phyloP scores from a whole-genome alignment of 331 rosid species.

The Quercus lobata region DNA sequence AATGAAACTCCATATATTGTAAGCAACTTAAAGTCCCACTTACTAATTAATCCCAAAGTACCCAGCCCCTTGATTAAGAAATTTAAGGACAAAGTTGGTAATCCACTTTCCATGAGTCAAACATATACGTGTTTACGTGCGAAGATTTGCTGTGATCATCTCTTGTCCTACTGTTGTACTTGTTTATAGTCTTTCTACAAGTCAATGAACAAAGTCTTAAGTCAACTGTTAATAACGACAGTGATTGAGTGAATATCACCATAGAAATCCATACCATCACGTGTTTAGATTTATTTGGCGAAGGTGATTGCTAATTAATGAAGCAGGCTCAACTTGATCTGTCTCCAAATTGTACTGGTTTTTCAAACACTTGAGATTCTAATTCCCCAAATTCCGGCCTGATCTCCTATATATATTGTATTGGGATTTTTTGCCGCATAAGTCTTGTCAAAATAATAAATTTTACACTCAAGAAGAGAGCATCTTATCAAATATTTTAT shows the following conservation, averaged over 20 bases:
- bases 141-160: no score
- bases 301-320: background rate
- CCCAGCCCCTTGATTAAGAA: background rate
- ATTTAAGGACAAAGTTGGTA: background rate
- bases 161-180: background rate
- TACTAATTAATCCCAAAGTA: no score
- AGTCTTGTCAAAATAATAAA: no score
- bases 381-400: background rate
- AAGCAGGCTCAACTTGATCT: no score
- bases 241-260: no score
- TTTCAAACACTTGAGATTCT: no score
- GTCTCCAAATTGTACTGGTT: no score
- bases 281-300: background rate
- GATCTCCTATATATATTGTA: background rate
- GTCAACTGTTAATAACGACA: background rate
- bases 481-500: no score
- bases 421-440: no score
- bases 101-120: conserved; percentile 52
- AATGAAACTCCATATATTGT: no score
- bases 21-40: no score
- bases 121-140: background rate
- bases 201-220: background rate
- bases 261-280: background rate
- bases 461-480: no score
- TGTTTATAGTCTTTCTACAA: background rate